Evolutionary conservation across 208 protist species (phyloP), one percentile per base, ranked within the genome.

Genomic region (Wallacemonas sp.): DNA sequence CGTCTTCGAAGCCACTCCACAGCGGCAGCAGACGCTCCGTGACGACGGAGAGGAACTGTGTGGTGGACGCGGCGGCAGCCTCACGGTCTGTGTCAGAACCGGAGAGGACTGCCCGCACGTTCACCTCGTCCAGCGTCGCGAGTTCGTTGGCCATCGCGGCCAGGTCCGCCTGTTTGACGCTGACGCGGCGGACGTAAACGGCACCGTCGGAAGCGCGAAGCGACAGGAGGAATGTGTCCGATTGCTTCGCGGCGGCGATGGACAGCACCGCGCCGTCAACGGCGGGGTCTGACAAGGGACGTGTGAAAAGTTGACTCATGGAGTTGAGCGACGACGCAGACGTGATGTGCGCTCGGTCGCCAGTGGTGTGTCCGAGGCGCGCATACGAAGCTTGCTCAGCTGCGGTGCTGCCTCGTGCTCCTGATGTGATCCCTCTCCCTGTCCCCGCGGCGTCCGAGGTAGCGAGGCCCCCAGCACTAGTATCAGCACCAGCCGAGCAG

Each of bases 181-280:
- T 29, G 8, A 66, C 47, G 17, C 80, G 70, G 5, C 82, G 79
- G 1, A 56, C 68, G 30, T 85, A 68, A 9, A 87, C 74, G 16
- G 19, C 57, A 19, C 85, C 88, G 47, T 90, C 80, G 1, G 75
- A 78, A 38, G 78, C 67, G 29, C 83, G 79, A 19, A 94, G 56
- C 17, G 74, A 49, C 3, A 91, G 76, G 30, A 90, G 58, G 46
- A 83, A 80, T 34, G 32, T 54, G 54, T 47, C 61, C 14, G 24
- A 6, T n/a, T 39, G 24, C 29, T 1, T 5, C 38, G 27, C 36
- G 4, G 33, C 11, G 16, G 69, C 43, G 19, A 80, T 56, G 3
- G 74, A 68, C 23, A 80, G 55, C 12, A 72, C 54, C 0, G 74
- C 68, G 0, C 49, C 57, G 30, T 80, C 74, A 6, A 71, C 57